A percentile compares a stretch with the other conserved stretches of the same genome.
Evolutionary conservation across 2,329 filamentous ascomycete species (phyloP).

Genomic region (Colletotrichum sp.): DNA sequence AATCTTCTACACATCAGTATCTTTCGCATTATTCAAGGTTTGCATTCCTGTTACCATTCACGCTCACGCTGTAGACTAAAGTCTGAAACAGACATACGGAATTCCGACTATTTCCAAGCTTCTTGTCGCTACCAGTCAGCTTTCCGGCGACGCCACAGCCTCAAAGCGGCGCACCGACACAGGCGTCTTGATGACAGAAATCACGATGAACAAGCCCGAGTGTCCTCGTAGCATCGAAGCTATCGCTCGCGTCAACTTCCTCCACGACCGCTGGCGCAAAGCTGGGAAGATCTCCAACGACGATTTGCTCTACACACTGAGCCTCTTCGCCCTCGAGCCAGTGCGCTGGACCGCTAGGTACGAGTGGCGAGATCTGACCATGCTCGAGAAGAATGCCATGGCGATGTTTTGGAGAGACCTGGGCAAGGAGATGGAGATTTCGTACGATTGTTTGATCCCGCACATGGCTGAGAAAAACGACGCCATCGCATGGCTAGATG

Average conservation of each 20-base stretch:
- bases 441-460: conserved; percentile 45
- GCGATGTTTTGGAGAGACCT: conserved; percentile 63
- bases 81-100: conserved; percentile 43
- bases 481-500: conserved; percentile 57
- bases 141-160: conserved; percentile 44
- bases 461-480: conserved; percentile 46
- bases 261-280: conserved; percentile 63
- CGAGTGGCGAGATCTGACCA: conserved; percentile 62
- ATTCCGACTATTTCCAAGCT: conserved; percentile 59
- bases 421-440: conserved; percentile 61
- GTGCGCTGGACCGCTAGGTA: conserved; percentile 55
- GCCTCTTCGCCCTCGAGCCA: conserved; percentile 62
- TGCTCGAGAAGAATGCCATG: conserved; percentile 60
- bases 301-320: conserved; percentile 70
- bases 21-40: conserved; percentile 64
- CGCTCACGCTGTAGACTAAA: neutral
- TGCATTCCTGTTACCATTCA: conserved; percentile 24
- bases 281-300: conserved; percentile 64
- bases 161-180: conserved; percentile 61
- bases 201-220: conserved; percentile 45
- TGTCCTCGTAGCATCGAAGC: conserved; percentile 52
- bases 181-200: conserved; percentile 51
- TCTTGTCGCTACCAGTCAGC: conserved; percentile 53
- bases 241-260: conserved; percentile 67
- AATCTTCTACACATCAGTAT: conserved; percentile 52